Base-by-base conservation (phyloP, 2,329 filamentous ascomycete species). In the Furcasterigmium furcatum region DNA sequence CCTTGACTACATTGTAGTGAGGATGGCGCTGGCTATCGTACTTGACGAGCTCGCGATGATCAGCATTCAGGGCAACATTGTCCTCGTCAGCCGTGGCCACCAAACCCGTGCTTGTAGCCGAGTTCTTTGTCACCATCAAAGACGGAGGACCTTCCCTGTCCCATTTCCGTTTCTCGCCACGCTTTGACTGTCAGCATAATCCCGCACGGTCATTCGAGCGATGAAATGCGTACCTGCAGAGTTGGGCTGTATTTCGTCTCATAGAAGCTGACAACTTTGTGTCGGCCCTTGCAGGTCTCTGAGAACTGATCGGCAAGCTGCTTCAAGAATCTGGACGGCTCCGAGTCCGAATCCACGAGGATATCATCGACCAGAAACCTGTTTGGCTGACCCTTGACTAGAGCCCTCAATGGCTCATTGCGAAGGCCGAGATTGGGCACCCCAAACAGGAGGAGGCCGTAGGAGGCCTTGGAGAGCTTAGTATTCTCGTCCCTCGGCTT, bases 371-470 rank as follows among this genome's bases (percentile, higher is more conserved):
- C 53, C 13, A 59, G 41, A 2, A 35, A 32, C 34, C 55, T 43
- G n/a, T 59, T 60, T 1, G 58, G 57, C 27, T 57, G 50, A 4
- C 53, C 54, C 16, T 45, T 41, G 1, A 59, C 54, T 16, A 61
- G 30, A 20, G 41, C 50, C 12, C 29, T 30, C 16, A 61, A 40
- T 22, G 52, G 50, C 3, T 50, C 21, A 29, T 58, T 53, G 24
- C 52, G 44, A 13, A 59, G 42, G 2, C 58, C 57, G 20, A 52
- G 52, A 10, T 63, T 59, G 7, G 58, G 59, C 7, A 62, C 55
- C 12, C 58, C 58, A 34, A 62, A 62, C 24, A 62, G 54, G 12
- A 62, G 16, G 35, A 59, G 19, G 9, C 54, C 55, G 29, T 47
- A 53, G 20, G 51, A 57, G 1, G 56, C 47, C 19, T 50, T 46